Conservation (phyloP, 208 protist species). For the Leishmania tropica region DNA sequence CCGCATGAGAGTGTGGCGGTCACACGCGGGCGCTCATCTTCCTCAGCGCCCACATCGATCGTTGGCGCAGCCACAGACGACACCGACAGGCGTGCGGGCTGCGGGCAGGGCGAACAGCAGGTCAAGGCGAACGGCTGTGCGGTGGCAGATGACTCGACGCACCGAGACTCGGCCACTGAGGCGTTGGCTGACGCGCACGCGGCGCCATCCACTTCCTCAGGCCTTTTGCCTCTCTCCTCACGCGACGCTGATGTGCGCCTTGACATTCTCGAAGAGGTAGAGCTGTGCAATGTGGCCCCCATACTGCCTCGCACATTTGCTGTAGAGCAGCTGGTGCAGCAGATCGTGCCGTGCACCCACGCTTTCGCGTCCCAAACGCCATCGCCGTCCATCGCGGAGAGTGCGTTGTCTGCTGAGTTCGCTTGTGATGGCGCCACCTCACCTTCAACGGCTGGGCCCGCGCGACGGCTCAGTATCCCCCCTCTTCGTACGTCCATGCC, state of each 20-base stretch:
- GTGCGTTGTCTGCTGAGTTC: background rate
- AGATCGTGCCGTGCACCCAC: conserved; percentile 61
- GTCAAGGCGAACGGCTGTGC: background rate
- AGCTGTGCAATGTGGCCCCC: conserved; percentile 61
- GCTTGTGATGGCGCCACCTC: background rate
- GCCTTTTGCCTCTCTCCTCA: background rate
- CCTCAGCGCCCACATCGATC: background rate
- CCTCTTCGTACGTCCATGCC: background rate
- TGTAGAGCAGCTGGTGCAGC: conserved; percentile 44
- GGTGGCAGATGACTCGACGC: background rate
- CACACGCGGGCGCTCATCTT: background rate
- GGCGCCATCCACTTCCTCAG: background rate
- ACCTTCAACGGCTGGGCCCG: background rate
- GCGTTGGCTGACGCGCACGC: background rate
- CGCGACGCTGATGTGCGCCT: conserved; percentile 37
- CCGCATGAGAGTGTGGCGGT: conserved; percentile 1
- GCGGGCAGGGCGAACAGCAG: background rate
- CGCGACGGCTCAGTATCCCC: background rate
- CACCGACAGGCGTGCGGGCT: background rate
- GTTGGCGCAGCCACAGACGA: background rate
- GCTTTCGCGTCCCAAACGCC: background rate
- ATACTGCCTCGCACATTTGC: conserved; percentile 64
- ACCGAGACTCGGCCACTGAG: background rate
- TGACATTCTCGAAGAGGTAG: conserved; percentile 67
- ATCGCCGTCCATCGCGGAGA: background rate